Conservation (phyloP, 176 grass and related monocot species). For the Hordeum vulgare region DNA sequence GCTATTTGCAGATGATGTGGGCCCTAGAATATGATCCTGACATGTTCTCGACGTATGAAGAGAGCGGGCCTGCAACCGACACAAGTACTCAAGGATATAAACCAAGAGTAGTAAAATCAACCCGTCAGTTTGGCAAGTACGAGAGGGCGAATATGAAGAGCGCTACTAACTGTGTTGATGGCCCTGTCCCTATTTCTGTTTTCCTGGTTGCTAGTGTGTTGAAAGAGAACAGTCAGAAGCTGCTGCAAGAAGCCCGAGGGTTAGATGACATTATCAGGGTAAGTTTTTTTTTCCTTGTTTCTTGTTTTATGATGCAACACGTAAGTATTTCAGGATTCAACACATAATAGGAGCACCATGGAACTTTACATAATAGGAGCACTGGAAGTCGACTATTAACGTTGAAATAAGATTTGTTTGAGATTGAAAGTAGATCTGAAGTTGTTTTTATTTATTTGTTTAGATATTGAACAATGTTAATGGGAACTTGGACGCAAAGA, state of each 20-base stretch:
- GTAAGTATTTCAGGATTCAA: not conserved
- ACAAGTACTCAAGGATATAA: conserved; percentile 45
- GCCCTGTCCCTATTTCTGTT: conserved; percentile 87
- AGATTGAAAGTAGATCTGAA: not conserved
- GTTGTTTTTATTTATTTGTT: not conserved
- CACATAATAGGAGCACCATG: not conserved
- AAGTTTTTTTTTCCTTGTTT: conserved; percentile 8
- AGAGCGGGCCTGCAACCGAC: conserved; percentile 30
- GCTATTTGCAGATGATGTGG: conserved; percentile 84
- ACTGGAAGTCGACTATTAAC: not conserved
- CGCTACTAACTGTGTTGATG: conserved; percentile 34
- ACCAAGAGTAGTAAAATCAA: conserved; percentile 56
- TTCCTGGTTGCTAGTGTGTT: conserved; percentile 97
- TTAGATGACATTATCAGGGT: conserved; percentile 90
- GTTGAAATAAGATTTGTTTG: not conserved
- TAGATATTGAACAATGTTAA: conserved; percentile 80
- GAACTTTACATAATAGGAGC: not conserved
- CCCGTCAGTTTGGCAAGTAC: conserved; percentile 74
- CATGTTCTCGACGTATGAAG: conserved; percentile 56
- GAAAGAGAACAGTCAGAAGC: conserved; percentile 77
- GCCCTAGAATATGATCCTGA: conserved; percentile 95
- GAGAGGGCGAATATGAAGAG: conserved; percentile 88
- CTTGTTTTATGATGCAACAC: not conserved
- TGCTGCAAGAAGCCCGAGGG: conserved; percentile 74
- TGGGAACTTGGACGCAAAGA: conserved; percentile 82